Conservation (phyloP, 192 early-diverging fungal genomes). For the Coemansia sp. region DNA sequence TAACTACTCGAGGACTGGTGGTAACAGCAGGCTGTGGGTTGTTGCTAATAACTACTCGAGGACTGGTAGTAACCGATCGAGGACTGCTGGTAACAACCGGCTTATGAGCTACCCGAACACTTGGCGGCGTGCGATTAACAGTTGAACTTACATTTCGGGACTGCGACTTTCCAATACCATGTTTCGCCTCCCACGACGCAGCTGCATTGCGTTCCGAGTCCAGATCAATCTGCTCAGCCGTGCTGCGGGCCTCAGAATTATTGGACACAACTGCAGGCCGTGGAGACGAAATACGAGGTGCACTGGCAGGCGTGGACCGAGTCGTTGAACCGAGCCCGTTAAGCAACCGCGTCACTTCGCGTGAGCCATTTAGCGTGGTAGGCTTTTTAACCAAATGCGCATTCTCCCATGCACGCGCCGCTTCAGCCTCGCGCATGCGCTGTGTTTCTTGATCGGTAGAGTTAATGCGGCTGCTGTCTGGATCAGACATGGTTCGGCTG, state of each 20-base stretch:
- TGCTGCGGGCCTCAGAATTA: not conserved
- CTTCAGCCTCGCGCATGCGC: constrained; percentile 25
- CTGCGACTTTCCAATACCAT: constrained; percentile 16
- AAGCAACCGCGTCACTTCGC: constrained; percentile 6
- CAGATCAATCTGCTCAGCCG: constrained; percentile 4
- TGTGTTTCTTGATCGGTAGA: constrained; percentile 6
- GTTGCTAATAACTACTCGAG: too few species aligned
- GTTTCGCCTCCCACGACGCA: constrained; percentile 24
- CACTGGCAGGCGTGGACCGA: not conserved
- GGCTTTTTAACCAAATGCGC: constrained; percentile 21
- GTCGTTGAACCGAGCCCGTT: not conserved
- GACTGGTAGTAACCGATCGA: too few species aligned
- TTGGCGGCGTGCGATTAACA: not conserved
- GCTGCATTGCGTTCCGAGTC: constrained; percentile 29
- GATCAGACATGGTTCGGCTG: not conserved
- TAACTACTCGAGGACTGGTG: too few species aligned
- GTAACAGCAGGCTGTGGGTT: too few species aligned
- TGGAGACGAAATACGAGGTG: not conserved
- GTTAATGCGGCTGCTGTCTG: not conserved
- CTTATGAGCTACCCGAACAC: not conserved
- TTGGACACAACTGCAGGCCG: constrained; percentile 4
- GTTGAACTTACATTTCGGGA: not conserved
- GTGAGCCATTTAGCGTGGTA: constrained; percentile 1
- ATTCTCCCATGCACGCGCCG: constrained; percentile 27
- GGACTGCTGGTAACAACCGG: not conserved